phyloP scores from a whole-genome alignment of 2,329 filamentous ascomycete genomes.

The Ceratocystis eucalypticola region DNA sequence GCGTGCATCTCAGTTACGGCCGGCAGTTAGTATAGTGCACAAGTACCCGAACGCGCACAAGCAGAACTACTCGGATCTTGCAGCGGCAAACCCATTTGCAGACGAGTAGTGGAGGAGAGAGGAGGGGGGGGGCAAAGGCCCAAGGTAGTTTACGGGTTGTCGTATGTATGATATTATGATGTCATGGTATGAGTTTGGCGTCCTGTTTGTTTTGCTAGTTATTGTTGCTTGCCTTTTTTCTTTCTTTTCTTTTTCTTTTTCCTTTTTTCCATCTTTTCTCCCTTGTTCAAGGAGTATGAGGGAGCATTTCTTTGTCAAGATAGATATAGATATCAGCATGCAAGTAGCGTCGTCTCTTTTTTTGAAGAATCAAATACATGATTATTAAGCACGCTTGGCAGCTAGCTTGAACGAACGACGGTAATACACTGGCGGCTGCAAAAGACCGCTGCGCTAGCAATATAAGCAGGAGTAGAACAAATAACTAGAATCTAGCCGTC shows the following conservation, averaged over 20 bases:
- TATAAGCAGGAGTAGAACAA: background rate
- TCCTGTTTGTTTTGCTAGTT: background rate
- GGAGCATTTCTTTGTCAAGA: background rate
- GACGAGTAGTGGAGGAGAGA: background rate
- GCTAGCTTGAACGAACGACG: background rate
- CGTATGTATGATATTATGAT: conserved; percentile 2
- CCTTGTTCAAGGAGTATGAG: background rate
- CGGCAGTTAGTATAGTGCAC: conserved; percentile 16
- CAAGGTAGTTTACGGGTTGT: background rate
- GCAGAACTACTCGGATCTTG: conserved; percentile 20
- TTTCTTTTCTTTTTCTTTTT: too few species aligned
- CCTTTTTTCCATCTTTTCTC: background rate
- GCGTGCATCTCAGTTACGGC: background rate
- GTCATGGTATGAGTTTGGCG: background rate
- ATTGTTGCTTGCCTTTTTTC: background rate
- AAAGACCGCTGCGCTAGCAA: background rate
- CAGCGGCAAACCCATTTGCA: conserved; percentile 18
- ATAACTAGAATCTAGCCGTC: background rate
- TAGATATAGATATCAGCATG: background rate
- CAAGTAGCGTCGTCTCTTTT: background rate
- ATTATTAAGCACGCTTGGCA: background rate
- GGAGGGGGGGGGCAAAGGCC: background rate
- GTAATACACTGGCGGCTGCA: background rate
- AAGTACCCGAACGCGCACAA: conserved; percentile 19
- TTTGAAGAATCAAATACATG: background rate